These are phyloP conservation scores for Trichoderma semiorbis DNA, from an alignment of 2,329 filamentous ascomycete genomes.

Conservation along the genomic window DNA sequence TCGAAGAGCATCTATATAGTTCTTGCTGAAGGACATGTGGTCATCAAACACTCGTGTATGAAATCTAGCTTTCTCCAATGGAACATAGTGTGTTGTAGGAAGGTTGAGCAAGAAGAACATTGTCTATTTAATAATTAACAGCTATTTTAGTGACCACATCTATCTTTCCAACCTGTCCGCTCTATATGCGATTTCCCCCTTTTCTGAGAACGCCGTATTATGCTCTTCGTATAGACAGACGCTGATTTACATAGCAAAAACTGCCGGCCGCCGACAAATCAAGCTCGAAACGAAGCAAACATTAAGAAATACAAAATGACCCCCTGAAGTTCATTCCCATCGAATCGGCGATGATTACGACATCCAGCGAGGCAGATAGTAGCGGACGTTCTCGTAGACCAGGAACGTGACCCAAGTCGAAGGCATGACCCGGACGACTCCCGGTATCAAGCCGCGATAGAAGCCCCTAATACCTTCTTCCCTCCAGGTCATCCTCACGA, in stretches of 20 bases:
- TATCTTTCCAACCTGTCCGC: not conserved
- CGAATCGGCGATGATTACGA: slow-evolving; percentile 2
- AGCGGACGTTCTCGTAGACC: slow-evolving; percentile 91
- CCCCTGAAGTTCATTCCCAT: not conserved
- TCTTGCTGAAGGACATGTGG: not conserved
- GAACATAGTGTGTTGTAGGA: no score
- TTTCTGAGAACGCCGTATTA: not conserved
- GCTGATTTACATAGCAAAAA: not conserved
- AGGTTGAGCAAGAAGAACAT: not conserved
- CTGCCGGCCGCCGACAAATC: not conserved
- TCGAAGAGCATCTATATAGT: not conserved
- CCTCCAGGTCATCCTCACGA: slow-evolving; percentile 68
- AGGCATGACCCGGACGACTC: slow-evolving; percentile 85
- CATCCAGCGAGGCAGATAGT: slow-evolving; percentile 55
- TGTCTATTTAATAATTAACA: not conserved
- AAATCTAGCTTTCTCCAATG: not conserved
- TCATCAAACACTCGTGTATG: not conserved
- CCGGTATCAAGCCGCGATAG: slow-evolving; percentile 86
- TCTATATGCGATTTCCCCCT: not conserved
- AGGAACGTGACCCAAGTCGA: slow-evolving; percentile 96
- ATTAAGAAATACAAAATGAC: not conserved
- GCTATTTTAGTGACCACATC: not conserved
- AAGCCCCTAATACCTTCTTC: slow-evolving; percentile 81
- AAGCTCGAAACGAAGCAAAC: not conserved
- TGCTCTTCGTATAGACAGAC: not conserved